A percentile compares a stretch with the other conserved stretches of the same genome.
phyloP scores from a whole-genome alignment of 139 green algal species.

The Raphidocelis subcapitata region DNA sequence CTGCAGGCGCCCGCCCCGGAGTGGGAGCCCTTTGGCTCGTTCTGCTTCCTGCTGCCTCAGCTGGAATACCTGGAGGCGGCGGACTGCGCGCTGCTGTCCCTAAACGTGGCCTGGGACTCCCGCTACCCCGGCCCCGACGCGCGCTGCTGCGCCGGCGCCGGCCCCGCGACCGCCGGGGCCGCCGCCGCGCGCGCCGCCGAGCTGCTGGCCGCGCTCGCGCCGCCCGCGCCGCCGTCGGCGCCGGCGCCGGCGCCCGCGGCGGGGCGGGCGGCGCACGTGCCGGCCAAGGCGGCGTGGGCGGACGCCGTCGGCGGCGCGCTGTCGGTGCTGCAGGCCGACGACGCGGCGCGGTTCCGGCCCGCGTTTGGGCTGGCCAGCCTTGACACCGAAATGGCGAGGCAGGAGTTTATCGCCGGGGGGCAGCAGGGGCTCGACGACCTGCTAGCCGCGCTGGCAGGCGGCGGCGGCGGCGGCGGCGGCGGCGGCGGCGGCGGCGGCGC shows the following conservation, averaged over 20 bases:
- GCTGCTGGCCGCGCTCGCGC: conserved; percentile 7
- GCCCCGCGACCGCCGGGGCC: conserved; percentile 6
- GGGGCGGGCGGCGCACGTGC: conserved; percentile 35
- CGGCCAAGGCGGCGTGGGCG: conserved; percentile 46
- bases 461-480: conserved; percentile 7
- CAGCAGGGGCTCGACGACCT: conserved; percentile 42
- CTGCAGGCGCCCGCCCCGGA: conserved; percentile 35
- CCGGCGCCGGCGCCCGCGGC: conserved; percentile 18
- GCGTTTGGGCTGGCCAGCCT: conserved; percentile 21
- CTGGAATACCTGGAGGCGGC: conserved; percentile 68
- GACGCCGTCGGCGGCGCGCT: conserved; percentile 33
- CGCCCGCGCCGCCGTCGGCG: conserved; percentile 27
- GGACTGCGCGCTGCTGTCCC: conserved; percentile 48
- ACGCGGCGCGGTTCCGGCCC: not conserved
- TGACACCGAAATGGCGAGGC: conserved; percentile 45
- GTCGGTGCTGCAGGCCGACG: conserved; percentile 8
- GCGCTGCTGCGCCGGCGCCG: conserved; percentile 31
- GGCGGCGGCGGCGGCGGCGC: not conserved
- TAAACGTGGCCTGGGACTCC: conserved; percentile 76
- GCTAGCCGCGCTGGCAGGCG: too few species aligned
- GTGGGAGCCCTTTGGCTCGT: conserved; percentile 75
- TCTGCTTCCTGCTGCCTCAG: conserved; percentile 79
- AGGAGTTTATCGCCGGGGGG: conserved; percentile 71
- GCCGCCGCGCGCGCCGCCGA: conserved; percentile 9
- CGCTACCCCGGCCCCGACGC: conserved; percentile 5